Conservation (phyloP, 106 monocot genomes). For the Chionographis japonica region DNA sequence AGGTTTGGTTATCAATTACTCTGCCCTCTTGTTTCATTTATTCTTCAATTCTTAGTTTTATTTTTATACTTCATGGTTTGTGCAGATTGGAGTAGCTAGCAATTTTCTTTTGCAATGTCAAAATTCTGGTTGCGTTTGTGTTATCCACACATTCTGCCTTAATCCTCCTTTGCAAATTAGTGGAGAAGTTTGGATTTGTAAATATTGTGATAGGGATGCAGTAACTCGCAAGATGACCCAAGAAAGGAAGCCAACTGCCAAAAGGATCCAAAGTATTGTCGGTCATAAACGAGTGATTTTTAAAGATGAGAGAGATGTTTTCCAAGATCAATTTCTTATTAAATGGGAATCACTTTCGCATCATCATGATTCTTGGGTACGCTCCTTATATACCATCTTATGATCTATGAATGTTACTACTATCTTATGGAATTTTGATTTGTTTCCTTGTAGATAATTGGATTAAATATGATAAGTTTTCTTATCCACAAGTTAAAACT, state of each 20-base stretch:
- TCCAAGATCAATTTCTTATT: slow-evolving; percentile 31
- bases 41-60: not conserved
- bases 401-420: not conserved
- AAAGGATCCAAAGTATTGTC: slow-evolving; percentile 39
- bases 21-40: not conserved
- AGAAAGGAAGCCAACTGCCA: slow-evolving; percentile 3
- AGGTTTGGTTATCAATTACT: slow-evolving; percentile 22
- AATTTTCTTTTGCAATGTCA: slow-evolving; percentile 24
- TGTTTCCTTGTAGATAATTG: not conserved
- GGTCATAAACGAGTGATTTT: slow-evolving; percentile 23
- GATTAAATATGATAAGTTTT: too few species aligned
- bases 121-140: slow-evolving; percentile 14
- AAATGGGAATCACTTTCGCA: slow-evolving; percentile 58
- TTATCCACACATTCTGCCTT: slow-evolving; percentile 37
- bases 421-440: not conserved
- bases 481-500: too few species aligned
- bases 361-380: slow-evolving; percentile 49
- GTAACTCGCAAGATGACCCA: not conserved
- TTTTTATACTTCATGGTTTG: not conserved
- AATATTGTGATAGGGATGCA: slow-evolving; percentile 14
- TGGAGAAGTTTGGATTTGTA: slow-evolving; percentile 27
- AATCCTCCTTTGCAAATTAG: slow-evolving; percentile 23
- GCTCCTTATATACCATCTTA: not conserved
- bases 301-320: slow-evolving; percentile 4
- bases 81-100: slow-evolving; percentile 18